These are phyloP conservation scores for Glaciozyma antarctica DNA, from an alignment of 768 basidiomycete species.

Conservation along the genomic window DNA sequence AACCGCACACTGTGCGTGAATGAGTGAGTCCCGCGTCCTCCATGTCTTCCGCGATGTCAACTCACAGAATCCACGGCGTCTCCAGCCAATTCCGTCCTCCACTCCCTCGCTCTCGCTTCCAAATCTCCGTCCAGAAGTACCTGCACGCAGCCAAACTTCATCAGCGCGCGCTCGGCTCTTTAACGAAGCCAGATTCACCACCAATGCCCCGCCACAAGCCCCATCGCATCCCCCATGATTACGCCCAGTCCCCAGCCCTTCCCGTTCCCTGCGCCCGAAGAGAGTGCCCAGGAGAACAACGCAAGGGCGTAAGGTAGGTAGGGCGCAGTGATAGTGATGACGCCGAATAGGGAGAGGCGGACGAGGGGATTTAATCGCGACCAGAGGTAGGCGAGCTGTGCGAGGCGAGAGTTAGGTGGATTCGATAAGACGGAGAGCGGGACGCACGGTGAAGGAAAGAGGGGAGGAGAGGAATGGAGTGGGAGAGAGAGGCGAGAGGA, in stretches of 20 bases:
- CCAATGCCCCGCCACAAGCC: slow-evolving; percentile 77
- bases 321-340: slow-evolving; percentile 88
- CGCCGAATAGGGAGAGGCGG: slow-evolving; percentile 89
- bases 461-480: slow-evolving; percentile 54
- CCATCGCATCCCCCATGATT: slow-evolving; percentile 68
- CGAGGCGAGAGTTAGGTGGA: not conserved
- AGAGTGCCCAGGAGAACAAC: slow-evolving; percentile 52
- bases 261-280: slow-evolving; percentile 6
- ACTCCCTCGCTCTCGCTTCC: slow-evolving; percentile 29
- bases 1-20: not conserved
- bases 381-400: slow-evolving; percentile 87
- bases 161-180: not conserved
- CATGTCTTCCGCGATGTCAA: not conserved
- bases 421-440: not conserved
- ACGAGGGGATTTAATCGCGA: slow-evolving; percentile 86
- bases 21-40: not conserved
- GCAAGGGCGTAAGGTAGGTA: slow-evolving; percentile 90
- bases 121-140: slow-evolving; percentile 34
- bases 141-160: not conserved
- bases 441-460: slow-evolving; percentile 31
- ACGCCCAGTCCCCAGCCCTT: slow-evolving; percentile 67
- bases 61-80: slow-evolving; percentile 25
- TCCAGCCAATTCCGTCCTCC: slow-evolving; percentile 33
- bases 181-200: slow-evolving; percentile 54
- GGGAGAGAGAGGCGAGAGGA: slow-evolving; percentile 31